Conservation (phyloP, 345 rosid species). For the Melaleuca alternifolia region DNA sequence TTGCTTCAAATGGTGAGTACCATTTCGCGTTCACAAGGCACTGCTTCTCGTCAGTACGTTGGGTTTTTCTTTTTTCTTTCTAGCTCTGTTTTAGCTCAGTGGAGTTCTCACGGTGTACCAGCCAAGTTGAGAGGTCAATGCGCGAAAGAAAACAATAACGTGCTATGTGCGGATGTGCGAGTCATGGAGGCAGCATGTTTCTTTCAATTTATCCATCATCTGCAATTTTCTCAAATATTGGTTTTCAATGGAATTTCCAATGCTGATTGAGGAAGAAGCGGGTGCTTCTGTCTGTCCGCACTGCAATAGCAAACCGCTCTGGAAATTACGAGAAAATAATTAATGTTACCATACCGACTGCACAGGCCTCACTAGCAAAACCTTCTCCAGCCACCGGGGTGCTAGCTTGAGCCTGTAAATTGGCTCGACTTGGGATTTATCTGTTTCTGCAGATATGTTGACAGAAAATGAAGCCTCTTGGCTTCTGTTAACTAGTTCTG, state of each 20-base stretch:
- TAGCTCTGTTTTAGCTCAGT: background rate
- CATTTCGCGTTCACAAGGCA: background rate
- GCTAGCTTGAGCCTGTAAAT: background rate
- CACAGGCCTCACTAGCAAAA: background rate
- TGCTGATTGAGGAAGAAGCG: background rate
- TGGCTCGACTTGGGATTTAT: background rate
- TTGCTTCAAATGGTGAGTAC: constrained; percentile 82
- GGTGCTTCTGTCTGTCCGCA: background rate
- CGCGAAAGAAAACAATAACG: background rate
- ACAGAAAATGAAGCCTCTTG: background rate
- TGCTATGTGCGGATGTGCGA: background rate
- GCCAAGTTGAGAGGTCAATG: background rate
- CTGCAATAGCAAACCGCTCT: background rate
- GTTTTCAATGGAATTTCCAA: background rate
- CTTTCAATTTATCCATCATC: background rate
- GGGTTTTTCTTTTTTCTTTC: background rate
- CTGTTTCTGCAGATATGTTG: background rate
- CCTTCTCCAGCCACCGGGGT: background rate
- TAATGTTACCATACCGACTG: background rate
- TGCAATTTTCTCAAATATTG: background rate
- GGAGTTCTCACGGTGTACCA: background rate
- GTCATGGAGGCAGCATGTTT: background rate
- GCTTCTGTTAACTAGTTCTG: background rate
- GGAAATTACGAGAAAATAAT: background rate
- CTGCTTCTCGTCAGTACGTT: background rate